Evolutionary conservation across 75 land plant species (phyloP), one percentile per base, ranked within the genome.

Genomic region (Chamaecyparis obtusa): DNA sequence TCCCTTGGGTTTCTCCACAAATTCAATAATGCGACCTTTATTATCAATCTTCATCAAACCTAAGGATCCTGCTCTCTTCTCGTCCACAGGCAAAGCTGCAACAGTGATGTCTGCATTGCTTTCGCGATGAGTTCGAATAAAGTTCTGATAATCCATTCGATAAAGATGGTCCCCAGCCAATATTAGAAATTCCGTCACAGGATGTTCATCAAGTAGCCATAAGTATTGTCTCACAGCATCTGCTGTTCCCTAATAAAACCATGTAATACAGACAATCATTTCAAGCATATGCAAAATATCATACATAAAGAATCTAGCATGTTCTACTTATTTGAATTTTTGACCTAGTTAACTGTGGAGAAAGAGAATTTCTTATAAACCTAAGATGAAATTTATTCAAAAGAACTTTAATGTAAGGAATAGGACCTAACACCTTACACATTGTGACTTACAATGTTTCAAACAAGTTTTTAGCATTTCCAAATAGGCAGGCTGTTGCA

Each of bases 131-230:
- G 93, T 91, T n/a, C 90, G 90, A 69, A 97, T 92, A 48, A 97
- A 91, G 36, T 91, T 88, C 51, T 90, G 93, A 85, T 95, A 97
- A 82, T 97, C 97, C 99, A 97, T 97, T 37, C 90, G 87, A 83
- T 95, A 94, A n/a, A 97, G 89, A 89, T 97, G 97, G 54, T 95
- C 92, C 24, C 96, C 99, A 14, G 99, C 95, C 86, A 97, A 91
- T 27, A 97, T 78, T 83, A 97, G 80, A 75, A 89, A 94, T 88
- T 97, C 97, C 86, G 84, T 83, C 9, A 94, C 94, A 9, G 92
- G 91, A 35, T 94, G 91, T 87, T 95, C 99, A 86, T 95, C 95
- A 17, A 94, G 89, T 24, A 97, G 85, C 96, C 96, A 94, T 83
- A 97, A 78, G 75, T 93, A 97, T 71, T 93, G 94, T 86, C 99